Conservation (phyloP, 2,329 filamentous ascomycete genomes). For the Penicillium capsulatum region DNA sequence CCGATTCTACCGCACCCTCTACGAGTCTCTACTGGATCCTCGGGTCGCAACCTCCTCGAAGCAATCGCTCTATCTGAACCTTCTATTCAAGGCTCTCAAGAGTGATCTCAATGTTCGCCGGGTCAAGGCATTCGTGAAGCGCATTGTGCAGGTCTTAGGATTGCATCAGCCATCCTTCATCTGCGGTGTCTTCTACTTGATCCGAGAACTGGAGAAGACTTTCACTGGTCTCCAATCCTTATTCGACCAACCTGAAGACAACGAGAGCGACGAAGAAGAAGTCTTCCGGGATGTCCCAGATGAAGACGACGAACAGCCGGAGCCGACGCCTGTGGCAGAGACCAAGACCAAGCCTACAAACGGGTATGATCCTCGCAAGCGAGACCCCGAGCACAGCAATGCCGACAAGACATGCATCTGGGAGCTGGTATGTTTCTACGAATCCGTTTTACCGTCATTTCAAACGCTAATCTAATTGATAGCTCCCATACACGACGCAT, state of each 20-base stretch:
- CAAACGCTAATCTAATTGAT: constrained; percentile 25
- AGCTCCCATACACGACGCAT: constrained; percentile 66
- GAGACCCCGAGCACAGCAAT: constrained; percentile 86
- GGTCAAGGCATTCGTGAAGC: constrained; percentile 93
- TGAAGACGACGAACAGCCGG: constrained; percentile 45
- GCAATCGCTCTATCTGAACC: constrained; percentile 89
- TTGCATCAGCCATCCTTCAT: constrained; percentile 90
- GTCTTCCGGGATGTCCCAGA: constrained; percentile 63
- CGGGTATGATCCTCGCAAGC: constrained; percentile 80
- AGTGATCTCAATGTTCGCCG: constrained; percentile 84
- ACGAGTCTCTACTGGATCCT: constrained; percentile 89
- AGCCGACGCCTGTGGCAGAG: constrained; percentile 21
- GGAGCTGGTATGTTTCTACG: constrained; percentile 58
- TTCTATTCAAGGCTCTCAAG: constrained; percentile 83
- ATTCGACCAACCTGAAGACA: constrained; percentile 73
- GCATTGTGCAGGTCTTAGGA: constrained; percentile 79
- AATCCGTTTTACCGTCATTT: background rate
- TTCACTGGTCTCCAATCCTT: constrained; percentile 79
- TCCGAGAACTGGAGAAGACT: constrained; percentile 71
- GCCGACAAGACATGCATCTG: constrained; percentile 91
- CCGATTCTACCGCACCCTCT: constrained; percentile 90
- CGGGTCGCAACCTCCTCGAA: constrained; percentile 87
- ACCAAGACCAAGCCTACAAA: constrained; percentile 31
- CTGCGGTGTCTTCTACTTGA: constrained; percentile 85
- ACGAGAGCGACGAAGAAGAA: constrained; percentile 66